Percentiles rank a stretch among this genome's conserved stretches.
These are phyloP conservation scores for Monilinia vaccinii-corymbosi DNA, from an alignment of 2,329 filamentous ascomycete genomes.

Conservation along the genomic window DNA sequence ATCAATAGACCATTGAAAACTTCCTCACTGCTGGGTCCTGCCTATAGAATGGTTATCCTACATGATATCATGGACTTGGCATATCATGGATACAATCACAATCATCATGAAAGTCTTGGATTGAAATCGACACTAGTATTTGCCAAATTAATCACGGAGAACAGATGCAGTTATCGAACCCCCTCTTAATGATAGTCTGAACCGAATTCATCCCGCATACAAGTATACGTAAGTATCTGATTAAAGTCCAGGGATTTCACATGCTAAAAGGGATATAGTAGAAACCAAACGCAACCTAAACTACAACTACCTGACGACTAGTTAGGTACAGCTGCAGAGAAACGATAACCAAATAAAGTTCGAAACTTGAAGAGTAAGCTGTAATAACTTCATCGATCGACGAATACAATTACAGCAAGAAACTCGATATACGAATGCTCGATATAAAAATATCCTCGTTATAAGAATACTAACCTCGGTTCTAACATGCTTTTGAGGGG, in stretches of 20 bases:
- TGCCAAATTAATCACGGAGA: not conserved
- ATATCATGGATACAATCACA: not conserved
- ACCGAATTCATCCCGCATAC: too few species aligned
- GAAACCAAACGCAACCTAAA: not conserved
- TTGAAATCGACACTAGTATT: not conserved
- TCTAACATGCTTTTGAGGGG: too few species aligned
- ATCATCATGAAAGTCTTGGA: not conserved
- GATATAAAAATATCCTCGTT: too few species aligned
- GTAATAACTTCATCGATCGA: not conserved
- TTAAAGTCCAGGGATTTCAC: not conserved
- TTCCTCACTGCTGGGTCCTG: not conserved
- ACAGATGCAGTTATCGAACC: not conserved
- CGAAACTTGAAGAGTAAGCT: not conserved
- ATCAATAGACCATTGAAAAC: not conserved
- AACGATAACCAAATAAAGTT: not conserved
- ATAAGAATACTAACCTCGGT: too few species aligned
- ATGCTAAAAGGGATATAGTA: not conserved
- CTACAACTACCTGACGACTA: not conserved
- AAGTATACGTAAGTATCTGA: too few species aligned
- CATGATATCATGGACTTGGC: not conserved
- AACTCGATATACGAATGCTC: too few species aligned
- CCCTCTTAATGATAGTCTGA: too few species aligned
- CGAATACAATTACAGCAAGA: too few species aligned
- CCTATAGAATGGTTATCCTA: not conserved
- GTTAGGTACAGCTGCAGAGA: not conserved